These are phyloP conservation scores for Strigomonas galati DNA, from an alignment of 208 protist species.

Conservation along the genomic window DNA sequence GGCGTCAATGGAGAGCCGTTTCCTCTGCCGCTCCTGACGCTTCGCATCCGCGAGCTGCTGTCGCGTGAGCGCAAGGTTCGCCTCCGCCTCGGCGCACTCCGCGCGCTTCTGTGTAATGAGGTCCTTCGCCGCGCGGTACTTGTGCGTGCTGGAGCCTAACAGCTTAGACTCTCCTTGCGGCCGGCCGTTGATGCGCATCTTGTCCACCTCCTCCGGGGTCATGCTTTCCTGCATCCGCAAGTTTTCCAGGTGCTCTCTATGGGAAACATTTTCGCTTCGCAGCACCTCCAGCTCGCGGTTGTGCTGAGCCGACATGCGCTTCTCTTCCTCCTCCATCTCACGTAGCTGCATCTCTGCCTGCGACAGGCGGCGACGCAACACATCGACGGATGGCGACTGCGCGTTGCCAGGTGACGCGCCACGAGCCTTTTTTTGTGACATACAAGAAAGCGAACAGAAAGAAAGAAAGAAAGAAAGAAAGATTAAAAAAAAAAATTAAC, in stretches of 20 bases:
- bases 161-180: constrained; percentile 36
- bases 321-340: constrained; percentile 68
- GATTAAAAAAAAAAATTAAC: too few relatives aligned
- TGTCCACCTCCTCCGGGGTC: constrained; percentile 24
- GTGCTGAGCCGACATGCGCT: constrained; percentile 51
- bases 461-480: too few relatives aligned
- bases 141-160: constrained; percentile 39
- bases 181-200: not conserved
- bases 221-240: constrained; percentile 76
- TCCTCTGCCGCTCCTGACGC: constrained; percentile 11
- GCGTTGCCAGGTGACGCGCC: not conserved
- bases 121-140: constrained; percentile 44
- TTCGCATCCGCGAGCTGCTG: constrained; percentile 33
- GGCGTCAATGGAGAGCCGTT: constrained; percentile 1
- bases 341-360: constrained; percentile 66
- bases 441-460: too few relatives aligned
- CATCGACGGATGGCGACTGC: not conserved
- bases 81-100: constrained; percentile 47
- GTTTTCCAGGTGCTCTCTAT: constrained; percentile 47
- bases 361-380: constrained; percentile 49
- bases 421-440: not conserved
- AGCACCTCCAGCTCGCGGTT: constrained; percentile 66
- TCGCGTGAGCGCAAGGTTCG: constrained; percentile 25
- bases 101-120: constrained; percentile 34
- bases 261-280: constrained; percentile 40